Conservation (phyloP, 2,329 filamentous ascomycete genomes). For the Microcyclosporella mali region DNA sequence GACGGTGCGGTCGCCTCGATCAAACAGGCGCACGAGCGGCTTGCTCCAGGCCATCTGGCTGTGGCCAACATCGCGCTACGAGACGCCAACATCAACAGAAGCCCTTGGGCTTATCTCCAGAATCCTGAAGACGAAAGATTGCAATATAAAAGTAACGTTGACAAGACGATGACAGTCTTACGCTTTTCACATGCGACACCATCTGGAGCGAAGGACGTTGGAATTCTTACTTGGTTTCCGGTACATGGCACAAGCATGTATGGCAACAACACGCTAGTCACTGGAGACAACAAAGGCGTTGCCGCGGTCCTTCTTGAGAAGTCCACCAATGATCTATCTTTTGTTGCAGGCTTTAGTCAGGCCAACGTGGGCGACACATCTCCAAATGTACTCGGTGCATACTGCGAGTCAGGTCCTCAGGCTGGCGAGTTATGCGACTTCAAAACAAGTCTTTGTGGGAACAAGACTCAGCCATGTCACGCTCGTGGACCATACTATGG, state of each 20-base stretch:
- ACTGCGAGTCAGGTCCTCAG: conserved; percentile 73
- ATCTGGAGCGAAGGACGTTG: conserved; percentile 69
- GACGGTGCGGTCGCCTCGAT: conserved; percentile 79
- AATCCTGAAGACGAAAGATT: conserved; percentile 73
- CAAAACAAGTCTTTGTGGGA: conserved; percentile 78
- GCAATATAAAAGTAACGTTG: conserved; percentile 59
- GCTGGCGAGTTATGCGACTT: conserved; percentile 61
- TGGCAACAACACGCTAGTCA: conserved; percentile 83
- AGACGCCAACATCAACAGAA: conserved; percentile 82
- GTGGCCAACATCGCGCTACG: conserved; percentile 63
- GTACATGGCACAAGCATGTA: conserved; percentile 88
- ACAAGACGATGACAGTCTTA: conserved; percentile 74
- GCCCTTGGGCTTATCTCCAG: conserved; percentile 77
- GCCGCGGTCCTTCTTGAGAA: conserved; percentile 80
- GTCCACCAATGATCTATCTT: conserved; percentile 52
- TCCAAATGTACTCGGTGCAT: conserved; percentile 81
- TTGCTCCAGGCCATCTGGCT: conserved; percentile 64
- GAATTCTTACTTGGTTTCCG: conserved; percentile 83
- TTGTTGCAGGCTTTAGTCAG: conserved; percentile 89
- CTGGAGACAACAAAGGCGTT: conserved; percentile 95
- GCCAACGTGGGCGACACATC: conserved; percentile 86
- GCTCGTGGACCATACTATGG: conserved; percentile 65
- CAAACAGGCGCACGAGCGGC: conserved; percentile 66
- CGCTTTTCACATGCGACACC: conserved; percentile 60
- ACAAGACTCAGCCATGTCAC: conserved; percentile 64